Base-by-base conservation (phyloP, 805 yeast species). In the Yarrowia yakushimensis region DNA sequence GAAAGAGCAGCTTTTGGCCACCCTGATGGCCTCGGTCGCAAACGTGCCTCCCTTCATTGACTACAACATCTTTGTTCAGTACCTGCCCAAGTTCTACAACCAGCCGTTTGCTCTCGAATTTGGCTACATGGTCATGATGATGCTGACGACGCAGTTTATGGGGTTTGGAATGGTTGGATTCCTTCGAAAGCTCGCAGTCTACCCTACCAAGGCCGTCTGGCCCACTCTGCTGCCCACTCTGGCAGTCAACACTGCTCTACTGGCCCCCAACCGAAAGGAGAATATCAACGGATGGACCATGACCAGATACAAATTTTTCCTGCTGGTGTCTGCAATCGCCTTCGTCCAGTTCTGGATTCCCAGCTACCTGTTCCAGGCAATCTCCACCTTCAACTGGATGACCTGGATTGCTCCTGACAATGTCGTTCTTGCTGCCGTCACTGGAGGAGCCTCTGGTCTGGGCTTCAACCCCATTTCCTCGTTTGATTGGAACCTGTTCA, bases 161-260 rank as follows among this genome's bases (percentile, higher is more conserved):
- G 91, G 90, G 18, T 82, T 84, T 68, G 85, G 88, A 0, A 79
- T 86, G 70, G 88, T 90, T 5, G 86, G 87, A 45, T 68, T 85
- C 17, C 77, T 85, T 78, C 79, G 87, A 68, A 80, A 81, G 64
- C 81, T 86, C 23, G 78, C 78, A 1, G 78, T 84, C 6, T 83
- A 82, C 67, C 85, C 84, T n/a, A 72, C 74, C 3, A 72, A 76
- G 62, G 76, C 83, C 13, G 69, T 84, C 37, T 84, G 87, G 87
- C 86, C 85, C 33, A 74, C 79, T 1, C 63, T 75, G 3, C 67
- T 82, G 65, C 84, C 85, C 23, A 73, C 78, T 0, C 63, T 82
- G 43, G 80, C 83, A 3, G 64, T 73, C 22, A 45, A 64, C 25
- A 63, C 54, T 12, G 77, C 81, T 68, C 30, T 64, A 43, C 68